These are phyloP conservation scores for Suhomyces emberorum DNA, from an alignment of 805 yeast genomes.

Conservation along the genomic window DNA sequence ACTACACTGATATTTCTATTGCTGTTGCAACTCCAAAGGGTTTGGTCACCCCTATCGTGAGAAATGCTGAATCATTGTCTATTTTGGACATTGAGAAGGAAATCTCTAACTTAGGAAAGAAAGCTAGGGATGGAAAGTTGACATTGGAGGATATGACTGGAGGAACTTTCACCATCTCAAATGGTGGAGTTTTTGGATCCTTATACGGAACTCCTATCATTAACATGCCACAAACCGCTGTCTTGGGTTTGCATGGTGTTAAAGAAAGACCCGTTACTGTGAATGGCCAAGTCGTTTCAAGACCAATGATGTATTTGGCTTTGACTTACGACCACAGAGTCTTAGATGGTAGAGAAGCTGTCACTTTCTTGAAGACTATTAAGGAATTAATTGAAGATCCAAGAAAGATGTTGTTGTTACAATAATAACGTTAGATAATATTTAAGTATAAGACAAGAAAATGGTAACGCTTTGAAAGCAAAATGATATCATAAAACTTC, in stretches of 20 bases:
- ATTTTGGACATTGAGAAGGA: constrained; percentile 88
- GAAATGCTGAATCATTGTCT: constrained; percentile 90
- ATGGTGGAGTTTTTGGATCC: constrained; percentile 99
- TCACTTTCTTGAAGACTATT: constrained; percentile 90
- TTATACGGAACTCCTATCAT: constrained; percentile 97
- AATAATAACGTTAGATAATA: constrained; percentile 5
- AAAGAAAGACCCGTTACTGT: constrained; percentile 97
- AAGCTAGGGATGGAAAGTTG: constrained; percentile 96
- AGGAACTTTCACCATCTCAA: constrained; percentile 98
- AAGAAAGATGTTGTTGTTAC: constrained; percentile 80
- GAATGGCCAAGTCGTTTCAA: constrained; percentile 90
- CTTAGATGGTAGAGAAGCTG: constrained; percentile 98
- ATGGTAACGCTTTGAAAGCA: background rate
- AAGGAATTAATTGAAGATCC: constrained; percentile 99
- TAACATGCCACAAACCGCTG: constrained; percentile 98
- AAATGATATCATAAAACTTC: too few species aligned
- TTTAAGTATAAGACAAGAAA: background rate
- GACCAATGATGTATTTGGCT: constrained; percentile 99
- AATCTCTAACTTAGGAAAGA: constrained; percentile 74
- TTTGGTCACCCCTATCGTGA: constrained; percentile 93
- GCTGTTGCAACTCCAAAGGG: constrained; percentile 99
- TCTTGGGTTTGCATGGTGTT: constrained; percentile 94
- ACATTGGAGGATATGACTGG: constrained; percentile 98
- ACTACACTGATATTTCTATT: constrained; percentile 90
- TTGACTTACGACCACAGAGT: constrained; percentile 98